Percentiles rank a stretch among this genome's conserved stretches.
Evolutionary conservation across 805 yeast species (phyloP).

Genomic region (Torulaspora quercuum): DNA sequence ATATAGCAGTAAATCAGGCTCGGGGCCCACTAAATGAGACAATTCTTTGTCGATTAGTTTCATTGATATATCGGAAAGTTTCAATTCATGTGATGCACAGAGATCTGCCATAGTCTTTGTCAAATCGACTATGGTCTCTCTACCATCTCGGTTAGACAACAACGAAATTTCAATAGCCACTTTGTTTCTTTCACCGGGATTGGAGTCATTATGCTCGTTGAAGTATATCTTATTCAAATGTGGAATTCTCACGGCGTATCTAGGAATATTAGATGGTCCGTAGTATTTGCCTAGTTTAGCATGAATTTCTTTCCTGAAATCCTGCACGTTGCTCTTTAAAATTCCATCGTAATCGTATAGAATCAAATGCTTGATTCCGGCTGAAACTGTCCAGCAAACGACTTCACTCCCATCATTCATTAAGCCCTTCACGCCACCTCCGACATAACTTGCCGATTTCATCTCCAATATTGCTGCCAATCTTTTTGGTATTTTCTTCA

Average conservation of each 20-base stretch:
- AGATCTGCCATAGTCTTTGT: constrained; percentile 82
- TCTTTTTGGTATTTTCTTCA: constrained; percentile 73
- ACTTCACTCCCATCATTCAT: constrained; percentile 73
- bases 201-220: constrained; percentile 33
- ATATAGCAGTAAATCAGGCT: constrained; percentile 82
- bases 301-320: constrained; percentile 53
- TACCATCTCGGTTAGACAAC: constrained; percentile 76
- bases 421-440: constrained; percentile 83
- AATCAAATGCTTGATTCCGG: constrained; percentile 71
- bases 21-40: constrained; percentile 74
- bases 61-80: constrained; percentile 64
- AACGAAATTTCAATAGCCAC: constrained; percentile 62
- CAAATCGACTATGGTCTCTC: constrained; percentile 82
- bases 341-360: constrained; percentile 79
- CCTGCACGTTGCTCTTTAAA: constrained; percentile 52
- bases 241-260: constrained; percentile 60
- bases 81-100: constrained; percentile 57
- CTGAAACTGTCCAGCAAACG: constrained; percentile 82
- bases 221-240: constrained; percentile 52
- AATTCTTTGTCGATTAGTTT: constrained; percentile 72
- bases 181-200: constrained; percentile 33
- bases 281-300: constrained; percentile 65
- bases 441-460: constrained; percentile 75
- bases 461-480: constrained; percentile 72
- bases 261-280: constrained; percentile 67